phyloP scores from a whole-genome alignment of 257 asterid species.

The Solanum pimpinellifolium region DNA sequence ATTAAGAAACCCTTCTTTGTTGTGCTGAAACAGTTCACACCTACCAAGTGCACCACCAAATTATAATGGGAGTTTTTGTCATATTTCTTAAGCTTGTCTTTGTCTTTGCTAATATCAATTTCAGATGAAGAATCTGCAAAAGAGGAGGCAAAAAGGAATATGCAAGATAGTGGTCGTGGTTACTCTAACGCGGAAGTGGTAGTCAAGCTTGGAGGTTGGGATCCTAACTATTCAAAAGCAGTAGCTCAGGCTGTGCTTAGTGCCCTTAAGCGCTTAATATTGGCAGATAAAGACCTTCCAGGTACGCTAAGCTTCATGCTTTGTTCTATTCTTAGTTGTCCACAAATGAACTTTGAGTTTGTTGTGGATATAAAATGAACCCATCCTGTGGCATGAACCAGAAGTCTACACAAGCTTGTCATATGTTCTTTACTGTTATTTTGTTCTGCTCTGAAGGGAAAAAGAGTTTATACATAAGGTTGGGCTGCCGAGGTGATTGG shows the following conservation, averaged over 20 bases:
- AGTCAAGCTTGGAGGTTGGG: constrained; percentile 79
- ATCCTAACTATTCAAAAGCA: constrained; percentile 45
- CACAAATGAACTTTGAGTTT: background rate
- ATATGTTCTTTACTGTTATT: background rate
- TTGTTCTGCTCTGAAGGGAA: constrained; percentile 29
- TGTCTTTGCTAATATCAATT: background rate
- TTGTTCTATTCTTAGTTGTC: background rate
- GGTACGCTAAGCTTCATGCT: constrained; percentile 23
- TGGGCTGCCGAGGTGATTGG: constrained; percentile 98
- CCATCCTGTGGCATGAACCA: background rate
- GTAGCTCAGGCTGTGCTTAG: constrained; percentile 77
- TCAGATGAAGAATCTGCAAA: constrained; percentile 76
- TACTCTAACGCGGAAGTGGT: constrained; percentile 74
- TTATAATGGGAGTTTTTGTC: background rate
- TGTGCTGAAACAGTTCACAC: background rate
- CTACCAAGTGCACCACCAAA: background rate
- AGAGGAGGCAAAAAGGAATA: constrained; percentile 54
- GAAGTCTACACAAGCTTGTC: background rate
- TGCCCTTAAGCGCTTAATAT: constrained; percentile 65
- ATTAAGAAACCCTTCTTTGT: background rate
- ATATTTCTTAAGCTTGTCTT: background rate
- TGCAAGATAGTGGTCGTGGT: constrained; percentile 37
- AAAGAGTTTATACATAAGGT: constrained; percentile 65
- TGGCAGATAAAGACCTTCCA: constrained; percentile 71
- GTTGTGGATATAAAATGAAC: background rate